phyloP scores from a whole-genome alignment of 225 moss, liverwort and hornwort species.

The Bryum argenteum region DNA sequence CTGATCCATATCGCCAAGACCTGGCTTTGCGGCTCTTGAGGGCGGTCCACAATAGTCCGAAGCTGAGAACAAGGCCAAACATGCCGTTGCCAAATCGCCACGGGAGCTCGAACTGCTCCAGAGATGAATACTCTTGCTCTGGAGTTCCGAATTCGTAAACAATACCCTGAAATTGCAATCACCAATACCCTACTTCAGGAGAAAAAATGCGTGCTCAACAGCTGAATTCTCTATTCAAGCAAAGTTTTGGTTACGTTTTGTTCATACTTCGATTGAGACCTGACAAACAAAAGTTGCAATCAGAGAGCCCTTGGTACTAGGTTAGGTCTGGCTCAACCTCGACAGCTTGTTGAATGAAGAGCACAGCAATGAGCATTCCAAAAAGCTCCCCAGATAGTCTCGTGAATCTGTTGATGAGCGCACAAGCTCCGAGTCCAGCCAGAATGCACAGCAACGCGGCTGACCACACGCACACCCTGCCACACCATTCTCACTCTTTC shows the following conservation, averaged over 20 bases:
- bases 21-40: constrained; percentile 63
- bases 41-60: constrained; percentile 78
- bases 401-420: constrained; percentile 77
- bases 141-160: constrained; percentile 65
- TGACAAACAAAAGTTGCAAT: too few relatives aligned
- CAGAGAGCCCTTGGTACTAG: too few relatives aligned
- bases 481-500: neutral
- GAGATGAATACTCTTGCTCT: constrained; percentile 40
- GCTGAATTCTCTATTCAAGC: neutral
- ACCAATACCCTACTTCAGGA: too few relatives aligned
- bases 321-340: constrained; percentile 43
- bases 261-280: neutral
- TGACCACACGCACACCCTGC: constrained; percentile 91
- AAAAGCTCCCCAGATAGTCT: constrained; percentile 84
- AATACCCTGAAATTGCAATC: constrained; percentile 54
- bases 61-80: constrained; percentile 70
- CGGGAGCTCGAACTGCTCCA: constrained; percentile 51
- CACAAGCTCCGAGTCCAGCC: constrained; percentile 74
- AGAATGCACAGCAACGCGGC: constrained; percentile 55
- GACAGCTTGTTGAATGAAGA: constrained; percentile 77
- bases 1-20: constrained; percentile 66
- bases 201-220: too few relatives aligned
- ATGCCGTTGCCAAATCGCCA: constrained; percentile 83
- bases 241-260: neutral
- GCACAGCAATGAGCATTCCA: constrained; percentile 75